phyloP scores from a whole-genome alignment of 805 yeast species.

The Zygoascus flipseniorum region DNA sequence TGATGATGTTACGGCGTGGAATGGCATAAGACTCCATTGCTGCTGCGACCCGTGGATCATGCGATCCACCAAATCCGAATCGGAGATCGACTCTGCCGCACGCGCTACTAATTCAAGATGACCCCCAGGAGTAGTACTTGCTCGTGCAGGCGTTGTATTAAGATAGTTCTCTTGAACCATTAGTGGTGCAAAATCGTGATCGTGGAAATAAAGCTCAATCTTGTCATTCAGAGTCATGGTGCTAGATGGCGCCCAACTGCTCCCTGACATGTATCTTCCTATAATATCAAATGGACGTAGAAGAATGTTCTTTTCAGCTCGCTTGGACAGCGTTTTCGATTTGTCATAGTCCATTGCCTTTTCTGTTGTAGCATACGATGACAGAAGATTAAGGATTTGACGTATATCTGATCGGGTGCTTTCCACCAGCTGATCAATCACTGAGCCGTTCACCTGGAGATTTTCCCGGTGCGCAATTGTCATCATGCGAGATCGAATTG shows the following conservation, averaged over 20 bases:
- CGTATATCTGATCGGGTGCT: constrained; percentile 88
- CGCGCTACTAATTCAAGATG: constrained; percentile 52
- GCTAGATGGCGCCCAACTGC: constrained; percentile 45
- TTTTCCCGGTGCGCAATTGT: constrained; percentile 84
- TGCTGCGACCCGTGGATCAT: constrained; percentile 86
- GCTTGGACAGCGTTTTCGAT: constrained; percentile 49
- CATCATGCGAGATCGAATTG: constrained; percentile 76
- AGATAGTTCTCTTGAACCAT: constrained; percentile 95
- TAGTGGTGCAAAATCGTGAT: constrained; percentile 86
- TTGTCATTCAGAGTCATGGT: constrained; percentile 65
- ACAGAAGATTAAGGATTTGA: constrained; percentile 82
- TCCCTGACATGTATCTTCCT: constrained; percentile 54
- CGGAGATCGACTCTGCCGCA: constrained; percentile 85
- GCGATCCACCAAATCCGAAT: constrained; percentile 71
- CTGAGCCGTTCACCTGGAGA: constrained; percentile 67
- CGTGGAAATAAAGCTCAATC: constrained; percentile 85
- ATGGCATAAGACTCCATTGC: constrained; percentile 88
- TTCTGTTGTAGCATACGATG: constrained; percentile 73
- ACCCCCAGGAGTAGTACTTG: constrained; percentile 31
- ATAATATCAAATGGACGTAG: constrained; percentile 89
- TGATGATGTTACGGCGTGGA: constrained; percentile 81
- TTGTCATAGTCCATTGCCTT: constrained; percentile 54
- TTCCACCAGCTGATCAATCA: constrained; percentile 75
- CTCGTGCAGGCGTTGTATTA: constrained; percentile 40
- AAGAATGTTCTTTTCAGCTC: constrained; percentile 87